Evolutionary conservation across 257 asterid species (phyloP).

Genomic region (Voacanga thouarsii): DNA sequence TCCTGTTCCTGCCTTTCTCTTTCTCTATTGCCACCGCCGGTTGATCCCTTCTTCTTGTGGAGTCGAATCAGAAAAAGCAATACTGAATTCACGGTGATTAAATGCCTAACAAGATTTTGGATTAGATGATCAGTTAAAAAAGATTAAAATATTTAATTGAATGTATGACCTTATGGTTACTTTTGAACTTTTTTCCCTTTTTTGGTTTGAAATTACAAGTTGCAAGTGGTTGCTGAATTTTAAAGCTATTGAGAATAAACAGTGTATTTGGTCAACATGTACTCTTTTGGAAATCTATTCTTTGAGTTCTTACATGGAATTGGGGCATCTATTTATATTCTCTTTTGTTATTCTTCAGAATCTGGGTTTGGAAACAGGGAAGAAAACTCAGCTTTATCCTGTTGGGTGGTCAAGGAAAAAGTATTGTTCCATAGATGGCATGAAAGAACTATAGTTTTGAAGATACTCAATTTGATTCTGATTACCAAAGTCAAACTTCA

Average conservation of each 20-base stretch:
- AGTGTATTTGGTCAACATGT: too few species aligned
- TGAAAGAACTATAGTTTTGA: too few species aligned
- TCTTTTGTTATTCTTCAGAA: too few species aligned
- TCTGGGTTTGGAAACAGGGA: too few species aligned
- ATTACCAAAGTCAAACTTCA: too few species aligned
- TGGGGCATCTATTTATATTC: not conserved
- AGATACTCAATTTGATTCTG: too few species aligned
- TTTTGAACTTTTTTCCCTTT: too few species aligned
- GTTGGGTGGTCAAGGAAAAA: too few species aligned
- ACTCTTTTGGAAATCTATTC: not conserved
- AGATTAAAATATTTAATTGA: not conserved
- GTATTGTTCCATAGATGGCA: too few species aligned
- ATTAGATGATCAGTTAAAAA: not conserved
- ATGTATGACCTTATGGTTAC: not conserved
- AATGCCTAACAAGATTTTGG: not conserved
- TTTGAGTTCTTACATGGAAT: constrained; percentile 1
- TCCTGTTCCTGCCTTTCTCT: not conserved
- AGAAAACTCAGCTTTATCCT: too few species aligned
- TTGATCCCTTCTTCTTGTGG: not conserved
- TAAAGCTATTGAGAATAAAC: constrained; percentile 1
- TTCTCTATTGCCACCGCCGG: too few species aligned
- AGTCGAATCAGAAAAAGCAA: not conserved
- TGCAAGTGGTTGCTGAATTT: constrained; percentile 9
- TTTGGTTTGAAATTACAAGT: too few species aligned
- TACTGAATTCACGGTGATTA: not conserved